A percentile compares a stretch with the other conserved stretches of the same genome.
Conservation (phyloP, 148 eudicot species). For the Dysphania ambrosioides region DNA sequence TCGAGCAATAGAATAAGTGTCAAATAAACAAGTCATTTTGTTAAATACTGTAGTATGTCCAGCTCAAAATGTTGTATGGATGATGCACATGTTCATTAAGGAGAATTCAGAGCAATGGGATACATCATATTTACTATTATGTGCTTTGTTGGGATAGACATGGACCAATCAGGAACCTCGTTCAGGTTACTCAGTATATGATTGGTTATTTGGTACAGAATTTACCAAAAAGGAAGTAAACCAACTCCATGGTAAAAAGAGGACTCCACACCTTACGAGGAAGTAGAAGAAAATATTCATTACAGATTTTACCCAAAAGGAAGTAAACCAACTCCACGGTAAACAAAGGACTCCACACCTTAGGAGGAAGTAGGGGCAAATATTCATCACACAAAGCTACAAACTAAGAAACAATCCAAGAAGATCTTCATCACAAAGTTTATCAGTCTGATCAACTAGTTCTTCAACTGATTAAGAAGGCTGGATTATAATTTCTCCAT, state of each 20-base stretch:
- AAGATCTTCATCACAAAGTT: not conserved
- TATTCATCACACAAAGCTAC: not conserved
- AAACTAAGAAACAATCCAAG: not conserved
- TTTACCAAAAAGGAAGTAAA: not conserved
- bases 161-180: not conserved
- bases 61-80: not conserved
- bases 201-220: not conserved
- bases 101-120: not conserved
- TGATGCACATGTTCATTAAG: not conserved
- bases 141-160: not conserved
- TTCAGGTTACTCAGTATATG: not conserved
- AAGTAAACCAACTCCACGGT: not conserved
- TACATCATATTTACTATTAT: not conserved
- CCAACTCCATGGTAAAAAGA: not conserved
- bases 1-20: conserved; percentile 21
- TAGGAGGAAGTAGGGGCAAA: not conserved
- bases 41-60: not conserved
- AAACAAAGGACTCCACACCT: not conserved
- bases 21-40: not conserved
- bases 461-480: not conserved
- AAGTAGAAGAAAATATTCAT: not conserved
- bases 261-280: not conserved
- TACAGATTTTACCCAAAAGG: not conserved
- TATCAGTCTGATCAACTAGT: not conserved
- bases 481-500: not conserved